phyloP scores from a whole-genome alignment of 2,329 filamentous ascomycete species.

The Colletotrichum abscissum region DNA sequence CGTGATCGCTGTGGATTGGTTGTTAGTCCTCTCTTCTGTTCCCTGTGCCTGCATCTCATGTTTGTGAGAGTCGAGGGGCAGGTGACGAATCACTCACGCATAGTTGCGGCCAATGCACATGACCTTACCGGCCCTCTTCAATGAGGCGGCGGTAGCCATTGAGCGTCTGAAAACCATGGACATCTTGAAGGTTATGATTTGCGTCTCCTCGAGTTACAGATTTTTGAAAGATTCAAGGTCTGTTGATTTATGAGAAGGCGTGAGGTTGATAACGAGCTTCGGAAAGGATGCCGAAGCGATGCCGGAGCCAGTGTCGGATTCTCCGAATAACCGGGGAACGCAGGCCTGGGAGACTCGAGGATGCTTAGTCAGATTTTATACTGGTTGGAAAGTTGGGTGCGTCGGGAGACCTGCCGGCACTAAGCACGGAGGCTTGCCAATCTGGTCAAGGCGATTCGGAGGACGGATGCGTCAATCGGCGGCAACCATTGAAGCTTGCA shows the following conservation, averaged over 20 bases:
- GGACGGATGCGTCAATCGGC: not conserved
- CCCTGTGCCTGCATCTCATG: constrained; percentile 40
- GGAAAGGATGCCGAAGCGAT: constrained; percentile 15
- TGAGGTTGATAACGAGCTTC: not conserved
- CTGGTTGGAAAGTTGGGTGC: not conserved
- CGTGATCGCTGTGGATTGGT: constrained; percentile 77
- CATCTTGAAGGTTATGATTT: constrained; percentile 35
- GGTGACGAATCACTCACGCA: constrained; percentile 69
- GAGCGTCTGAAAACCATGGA: constrained; percentile 48
- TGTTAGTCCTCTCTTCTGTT: constrained; percentile 23
- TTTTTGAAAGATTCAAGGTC: not conserved
- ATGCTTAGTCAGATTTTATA: not conserved
- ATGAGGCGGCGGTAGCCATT: constrained; percentile 55
- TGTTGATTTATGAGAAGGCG: not conserved
- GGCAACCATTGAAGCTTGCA: not conserved
- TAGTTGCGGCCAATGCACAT: constrained; percentile 98
- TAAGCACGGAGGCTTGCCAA: constrained; percentile 6
- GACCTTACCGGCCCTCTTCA: constrained; percentile 75
- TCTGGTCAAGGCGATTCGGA: not conserved
- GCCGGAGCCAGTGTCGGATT: constrained; percentile 27
- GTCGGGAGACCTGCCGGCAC: not conserved
- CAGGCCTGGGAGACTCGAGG: not conserved
- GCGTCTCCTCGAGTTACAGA: not conserved
- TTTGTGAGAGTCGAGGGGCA: constrained; percentile 34
- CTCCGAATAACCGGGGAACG: constrained; percentile 15